Evolutionary conservation across 2,329 filamentous ascomycete species (phyloP).

Genomic region (Colletotrichum abscissum): DNA sequence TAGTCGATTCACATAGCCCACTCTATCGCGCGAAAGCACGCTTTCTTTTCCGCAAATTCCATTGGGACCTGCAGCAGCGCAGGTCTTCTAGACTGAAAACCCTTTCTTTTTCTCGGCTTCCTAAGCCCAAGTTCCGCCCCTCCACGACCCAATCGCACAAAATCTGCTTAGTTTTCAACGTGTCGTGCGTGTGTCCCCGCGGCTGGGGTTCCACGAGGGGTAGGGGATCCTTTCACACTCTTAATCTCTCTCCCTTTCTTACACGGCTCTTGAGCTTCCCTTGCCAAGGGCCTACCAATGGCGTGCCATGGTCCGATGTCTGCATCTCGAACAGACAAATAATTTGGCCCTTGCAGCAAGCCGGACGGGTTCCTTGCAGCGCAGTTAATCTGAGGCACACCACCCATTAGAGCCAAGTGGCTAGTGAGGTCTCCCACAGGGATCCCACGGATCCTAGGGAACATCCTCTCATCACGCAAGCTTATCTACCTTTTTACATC

Average conservation of each 20-base stretch:
- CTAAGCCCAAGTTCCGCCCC: neutral
- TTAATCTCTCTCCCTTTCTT: slow-evolving; percentile 13
- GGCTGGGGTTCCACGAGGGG: neutral
- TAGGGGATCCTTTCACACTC: neutral
- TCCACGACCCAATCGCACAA: neutral
- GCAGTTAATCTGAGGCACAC: slow-evolving; percentile 25
- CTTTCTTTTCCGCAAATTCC: slow-evolving; percentile 27
- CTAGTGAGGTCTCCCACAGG: neutral
- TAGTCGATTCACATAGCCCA: neutral
- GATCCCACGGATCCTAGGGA: neutral
- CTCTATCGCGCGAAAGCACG: neutral
- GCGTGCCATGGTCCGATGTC: slow-evolving; percentile 19
- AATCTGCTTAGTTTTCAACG: neutral
- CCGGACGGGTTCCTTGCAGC: slow-evolving; percentile 27
- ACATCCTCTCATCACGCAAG: slow-evolving; percentile 3
- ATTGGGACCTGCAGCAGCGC: neutral
- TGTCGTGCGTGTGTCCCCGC: neutral
- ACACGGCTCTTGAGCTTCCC: neutral
- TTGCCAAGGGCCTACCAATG: slow-evolving; percentile 20
- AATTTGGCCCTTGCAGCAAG: slow-evolving; percentile 29
- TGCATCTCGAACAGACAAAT: slow-evolving; percentile 26
- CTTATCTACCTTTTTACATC: neutral
- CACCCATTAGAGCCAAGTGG: slow-evolving; percentile 3
- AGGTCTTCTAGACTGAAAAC: slow-evolving; percentile 6
- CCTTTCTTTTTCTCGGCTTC: slow-evolving; percentile 5